Conservation (phyloP, 352 stramenopile species). For the Blastocystis sp. region DNA sequence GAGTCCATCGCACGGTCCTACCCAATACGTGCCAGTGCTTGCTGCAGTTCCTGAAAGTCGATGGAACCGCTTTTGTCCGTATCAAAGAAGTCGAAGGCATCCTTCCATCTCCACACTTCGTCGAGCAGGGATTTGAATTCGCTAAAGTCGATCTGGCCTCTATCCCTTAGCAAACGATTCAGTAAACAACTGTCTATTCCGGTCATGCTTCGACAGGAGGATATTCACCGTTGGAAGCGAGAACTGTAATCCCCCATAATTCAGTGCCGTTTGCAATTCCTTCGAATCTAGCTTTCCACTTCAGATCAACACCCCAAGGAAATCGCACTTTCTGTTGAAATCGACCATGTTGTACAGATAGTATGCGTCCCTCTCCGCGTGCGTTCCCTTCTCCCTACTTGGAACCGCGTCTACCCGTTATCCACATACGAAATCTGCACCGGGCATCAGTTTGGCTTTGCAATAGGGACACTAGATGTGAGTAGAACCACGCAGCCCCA, state of each 20-base stretch:
- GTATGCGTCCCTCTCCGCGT: conserved; percentile 40
- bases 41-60: conserved; percentile 56
- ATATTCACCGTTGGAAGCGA: conserved; percentile 66
- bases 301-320: not conserved
- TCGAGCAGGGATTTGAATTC: conserved; percentile 60
- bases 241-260: conserved; percentile 55
- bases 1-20: not conserved
- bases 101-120: conserved; percentile 64
- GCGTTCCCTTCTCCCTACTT: not conserved
- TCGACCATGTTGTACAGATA: conserved; percentile 63
- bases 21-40: conserved; percentile 47
- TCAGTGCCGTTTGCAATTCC: conserved; percentile 59
- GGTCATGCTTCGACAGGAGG: conserved; percentile 53
- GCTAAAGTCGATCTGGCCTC: conserved; percentile 59
- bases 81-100: conserved; percentile 66
- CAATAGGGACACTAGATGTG: conserved; percentile 55
- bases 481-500: not conserved
- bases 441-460: not conserved
- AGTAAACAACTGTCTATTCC: conserved; percentile 53
- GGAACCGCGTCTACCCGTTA: not conserved
- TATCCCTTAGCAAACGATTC: not conserved
- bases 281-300: conserved; percentile 58
- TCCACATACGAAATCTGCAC: not conserved
- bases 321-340: conserved; percentile 55
- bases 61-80: conserved; percentile 64